A percentile compares a stretch with the other conserved stretches of the same genome.
Evolutionary conservation across 768 basidiomycete species (phyloP).

Genomic region (Amanita inopinata): DNA sequence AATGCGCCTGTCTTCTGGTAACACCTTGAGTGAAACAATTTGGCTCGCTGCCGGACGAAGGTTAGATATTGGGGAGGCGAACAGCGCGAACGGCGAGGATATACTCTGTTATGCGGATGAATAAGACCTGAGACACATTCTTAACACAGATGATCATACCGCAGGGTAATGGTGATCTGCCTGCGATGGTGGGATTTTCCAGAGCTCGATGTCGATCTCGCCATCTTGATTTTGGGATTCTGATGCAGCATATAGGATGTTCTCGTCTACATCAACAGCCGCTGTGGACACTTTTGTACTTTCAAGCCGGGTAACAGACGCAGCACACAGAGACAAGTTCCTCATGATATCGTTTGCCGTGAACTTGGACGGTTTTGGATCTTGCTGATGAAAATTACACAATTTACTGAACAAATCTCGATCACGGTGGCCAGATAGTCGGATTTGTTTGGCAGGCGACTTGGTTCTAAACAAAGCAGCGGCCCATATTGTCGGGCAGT

Average conservation of each 20-base stretch:
- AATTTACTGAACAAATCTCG: neutral
- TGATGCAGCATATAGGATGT: slow-evolving; percentile 46
- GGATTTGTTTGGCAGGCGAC: slow-evolving; percentile 1
- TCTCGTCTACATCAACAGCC: slow-evolving; percentile 57
- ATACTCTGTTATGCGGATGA: slow-evolving; percentile 9
- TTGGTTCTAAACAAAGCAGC: slow-evolving; percentile 4
- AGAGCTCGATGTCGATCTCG: slow-evolving; percentile 49
- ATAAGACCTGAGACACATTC: neutral
- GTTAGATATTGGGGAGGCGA: slow-evolving; percentile 24
- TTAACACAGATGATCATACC: slow-evolving; percentile 9
- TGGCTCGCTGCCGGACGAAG: slow-evolving; percentile 23
- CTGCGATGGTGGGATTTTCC: slow-evolving; percentile 29
- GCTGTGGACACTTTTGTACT: slow-evolving; percentile 33
- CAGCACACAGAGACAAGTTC: slow-evolving; percentile 40
- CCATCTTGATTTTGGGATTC: slow-evolving; percentile 37
- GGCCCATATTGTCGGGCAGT: no score
- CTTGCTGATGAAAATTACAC: neutral
- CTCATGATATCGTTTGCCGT: slow-evolving; percentile 21
- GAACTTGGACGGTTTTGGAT: neutral
- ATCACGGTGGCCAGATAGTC: slow-evolving; percentile 2
- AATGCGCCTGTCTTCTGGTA: slow-evolving; percentile 63
- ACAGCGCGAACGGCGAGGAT: slow-evolving; percentile 25
- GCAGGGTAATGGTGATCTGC: slow-evolving; percentile 12
- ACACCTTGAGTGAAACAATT: slow-evolving; percentile 55
- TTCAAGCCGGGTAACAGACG: slow-evolving; percentile 16